Percentiles rank a stretch among this genome's conserved stretches.
These are phyloP conservation scores for Rubia yunnanensis DNA, from an alignment of 257 asterid species.

Conservation along the genomic window DNA sequence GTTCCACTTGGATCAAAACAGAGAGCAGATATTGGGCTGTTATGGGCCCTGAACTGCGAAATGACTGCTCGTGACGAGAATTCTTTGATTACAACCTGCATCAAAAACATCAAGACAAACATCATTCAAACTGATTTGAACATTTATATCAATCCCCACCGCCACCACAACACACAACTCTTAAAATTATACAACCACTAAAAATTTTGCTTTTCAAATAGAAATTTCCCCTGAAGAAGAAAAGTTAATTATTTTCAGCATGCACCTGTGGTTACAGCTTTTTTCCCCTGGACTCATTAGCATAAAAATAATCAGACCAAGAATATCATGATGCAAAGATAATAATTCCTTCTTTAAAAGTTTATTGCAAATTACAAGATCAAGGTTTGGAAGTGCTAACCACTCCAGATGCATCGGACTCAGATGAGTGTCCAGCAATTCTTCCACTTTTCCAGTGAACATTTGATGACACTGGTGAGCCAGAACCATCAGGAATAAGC, in stretches of 20 bases:
- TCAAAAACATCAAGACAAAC: conserved; percentile 3
- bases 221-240: neutral
- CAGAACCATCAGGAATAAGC: conserved; percentile 37
- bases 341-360: neutral
- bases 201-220: neutral
- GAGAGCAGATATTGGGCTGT: conserved; percentile 36
- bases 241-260: neutral
- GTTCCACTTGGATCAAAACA: conserved; percentile 50
- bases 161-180: no score
- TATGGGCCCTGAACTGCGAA: conserved; percentile 45
- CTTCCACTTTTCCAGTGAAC: conserved; percentile 36
- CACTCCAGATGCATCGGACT: conserved; percentile 38
- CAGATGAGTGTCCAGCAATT: conserved; percentile 25
- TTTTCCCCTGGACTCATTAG: neutral
- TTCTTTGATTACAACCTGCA: conserved; percentile 42
- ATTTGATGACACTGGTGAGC: conserved; percentile 30
- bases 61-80: conserved; percentile 28
- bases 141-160: neutral
- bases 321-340: neutral
- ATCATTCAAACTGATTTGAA: neutral
- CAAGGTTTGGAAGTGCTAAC: conserved; percentile 19
- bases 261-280: neutral
- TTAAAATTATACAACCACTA: neutral
- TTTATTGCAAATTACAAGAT: neutral
- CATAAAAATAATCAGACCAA: neutral